phyloP scores from a whole-genome alignment of 139 green algal species.

The Chlorella sp. region DNA sequence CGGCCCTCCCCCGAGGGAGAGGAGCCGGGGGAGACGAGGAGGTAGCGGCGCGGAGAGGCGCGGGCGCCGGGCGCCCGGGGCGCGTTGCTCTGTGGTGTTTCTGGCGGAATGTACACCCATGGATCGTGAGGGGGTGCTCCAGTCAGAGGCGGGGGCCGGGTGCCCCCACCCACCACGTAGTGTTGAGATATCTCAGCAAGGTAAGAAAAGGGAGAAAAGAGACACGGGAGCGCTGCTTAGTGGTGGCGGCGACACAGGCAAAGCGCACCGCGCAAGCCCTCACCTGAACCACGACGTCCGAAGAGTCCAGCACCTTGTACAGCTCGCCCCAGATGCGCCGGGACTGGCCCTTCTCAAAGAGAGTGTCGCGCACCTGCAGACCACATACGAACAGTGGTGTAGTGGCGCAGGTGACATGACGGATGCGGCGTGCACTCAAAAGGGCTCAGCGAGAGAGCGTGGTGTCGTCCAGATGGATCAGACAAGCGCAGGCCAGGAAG shows the following conservation, averaged over 20 bases:
- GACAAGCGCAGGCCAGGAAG: not conserved
- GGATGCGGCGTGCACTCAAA: too few species aligned
- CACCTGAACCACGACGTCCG: conserved; percentile 95
- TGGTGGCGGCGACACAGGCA: too few species aligned
- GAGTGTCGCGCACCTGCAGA: conserved; percentile 10
- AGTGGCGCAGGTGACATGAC: too few species aligned
- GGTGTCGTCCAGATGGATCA: too few species aligned
- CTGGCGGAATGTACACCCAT: conserved; percentile 40
- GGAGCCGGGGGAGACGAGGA: not conserved
- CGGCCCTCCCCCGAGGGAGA: not conserved
- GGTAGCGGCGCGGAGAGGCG: conserved; percentile 6
- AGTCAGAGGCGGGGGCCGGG: conserved; percentile 11
- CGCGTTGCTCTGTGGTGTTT: conserved; percentile 45
- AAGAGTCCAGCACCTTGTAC: conserved; percentile 98
- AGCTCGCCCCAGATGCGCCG: conserved; percentile 98
- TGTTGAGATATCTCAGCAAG: too few species aligned
- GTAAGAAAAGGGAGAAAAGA: too few species aligned
- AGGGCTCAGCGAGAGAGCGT: too few species aligned
- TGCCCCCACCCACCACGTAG: conserved; percentile 9
- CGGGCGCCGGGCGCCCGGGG: not conserved
- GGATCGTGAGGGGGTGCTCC: conserved; percentile 20
- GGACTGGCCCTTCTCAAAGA: conserved; percentile 95
- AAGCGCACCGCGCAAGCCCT: too few species aligned
- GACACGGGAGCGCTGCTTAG: too few species aligned
- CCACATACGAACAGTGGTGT: not conserved